A percentile compares a stretch with the other conserved stretches of the same genome.
These are phyloP conservation scores for Leishmania major DNA, from an alignment of 208 protist genomes.

Conservation along the genomic window DNA sequence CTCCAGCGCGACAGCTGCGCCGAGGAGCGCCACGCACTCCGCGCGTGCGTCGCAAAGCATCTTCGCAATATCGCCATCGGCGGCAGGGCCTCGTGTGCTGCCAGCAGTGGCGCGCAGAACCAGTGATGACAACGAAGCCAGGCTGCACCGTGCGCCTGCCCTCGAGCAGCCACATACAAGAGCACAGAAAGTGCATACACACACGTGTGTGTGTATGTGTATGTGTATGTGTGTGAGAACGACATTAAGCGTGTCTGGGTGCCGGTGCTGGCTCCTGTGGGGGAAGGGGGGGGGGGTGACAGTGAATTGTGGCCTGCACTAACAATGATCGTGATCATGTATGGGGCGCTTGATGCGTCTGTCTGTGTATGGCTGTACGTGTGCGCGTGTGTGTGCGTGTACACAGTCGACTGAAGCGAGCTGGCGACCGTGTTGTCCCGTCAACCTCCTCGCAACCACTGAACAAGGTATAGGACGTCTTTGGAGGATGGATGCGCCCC, in stretches of 20 bases:
- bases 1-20: slow-evolving; percentile 58
- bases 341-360: background rate
- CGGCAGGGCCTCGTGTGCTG: background rate
- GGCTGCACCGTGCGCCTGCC: background rate
- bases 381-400: background rate
- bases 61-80: slow-evolving; percentile 5
- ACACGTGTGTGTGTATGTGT: background rate
- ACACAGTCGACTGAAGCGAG: background rate
- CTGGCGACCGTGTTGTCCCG: background rate
- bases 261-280: background rate
- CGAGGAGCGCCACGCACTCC: slow-evolving; percentile 57
- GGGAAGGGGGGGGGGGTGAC: too few relatives aligned
- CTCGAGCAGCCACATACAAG: background rate
- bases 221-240: too few relatives aligned
- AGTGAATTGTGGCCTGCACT: background rate
- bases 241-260: background rate
- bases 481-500: background rate
- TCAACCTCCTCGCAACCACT: background rate
- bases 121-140: background rate
- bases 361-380: background rate
- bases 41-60: slow-evolving; percentile 63
- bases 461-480: background rate
- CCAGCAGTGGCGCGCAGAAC: background rate
- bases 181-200: background rate
- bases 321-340: background rate